Evolutionary conservation across 1,284 basidiomycete genomes (phyloP).

Genomic region (Ustilago nuda): DNA sequence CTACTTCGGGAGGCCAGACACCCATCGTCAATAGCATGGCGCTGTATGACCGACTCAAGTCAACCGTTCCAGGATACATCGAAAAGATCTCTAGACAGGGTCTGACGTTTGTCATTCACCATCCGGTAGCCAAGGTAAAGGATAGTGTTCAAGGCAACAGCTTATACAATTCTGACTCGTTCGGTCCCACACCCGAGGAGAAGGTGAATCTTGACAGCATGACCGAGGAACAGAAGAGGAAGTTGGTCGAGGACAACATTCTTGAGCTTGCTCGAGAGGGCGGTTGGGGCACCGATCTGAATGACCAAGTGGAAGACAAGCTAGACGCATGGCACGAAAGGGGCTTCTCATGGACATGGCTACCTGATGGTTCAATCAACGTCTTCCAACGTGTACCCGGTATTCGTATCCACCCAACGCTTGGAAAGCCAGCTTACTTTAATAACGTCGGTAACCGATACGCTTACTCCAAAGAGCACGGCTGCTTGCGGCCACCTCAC

Average conservation of each 20-base stretch:
- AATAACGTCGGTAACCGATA: constrained; percentile 52
- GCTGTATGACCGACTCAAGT: constrained; percentile 44
- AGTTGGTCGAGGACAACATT: constrained; percentile 46
- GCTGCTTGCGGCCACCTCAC: constrained; percentile 30
- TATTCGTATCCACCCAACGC: constrained; percentile 42
- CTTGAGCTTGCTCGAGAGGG: constrained; percentile 45
- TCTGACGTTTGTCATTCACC: constrained; percentile 50
- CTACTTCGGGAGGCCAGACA: constrained; percentile 45
- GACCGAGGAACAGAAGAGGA: constrained; percentile 38
- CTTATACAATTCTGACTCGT: constrained; percentile 43
- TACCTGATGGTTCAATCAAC: constrained; percentile 50
- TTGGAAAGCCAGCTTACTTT: constrained; percentile 45
- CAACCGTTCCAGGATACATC: constrained; percentile 24
- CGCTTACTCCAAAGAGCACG: constrained; percentile 36
- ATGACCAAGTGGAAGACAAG: constrained; percentile 7
- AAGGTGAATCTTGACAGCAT: constrained; percentile 20
- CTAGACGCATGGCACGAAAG: constrained; percentile 40
- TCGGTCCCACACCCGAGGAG: constrained; percentile 33
- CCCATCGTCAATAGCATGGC: constrained; percentile 50
- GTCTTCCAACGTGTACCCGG: constrained; percentile 52
- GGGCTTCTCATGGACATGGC: constrained; percentile 47
- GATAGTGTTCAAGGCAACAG: constrained; percentile 45
- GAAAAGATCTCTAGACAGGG: constrained; percentile 29
- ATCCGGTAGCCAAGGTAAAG: constrained; percentile 43
- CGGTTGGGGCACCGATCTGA: constrained; percentile 23